Percentiles rank a stretch among this genome's conserved stretches.
Evolutionary conservation across 177 flowering plant species (phyloP).

Genomic region (Vitis hybrid): DNA sequence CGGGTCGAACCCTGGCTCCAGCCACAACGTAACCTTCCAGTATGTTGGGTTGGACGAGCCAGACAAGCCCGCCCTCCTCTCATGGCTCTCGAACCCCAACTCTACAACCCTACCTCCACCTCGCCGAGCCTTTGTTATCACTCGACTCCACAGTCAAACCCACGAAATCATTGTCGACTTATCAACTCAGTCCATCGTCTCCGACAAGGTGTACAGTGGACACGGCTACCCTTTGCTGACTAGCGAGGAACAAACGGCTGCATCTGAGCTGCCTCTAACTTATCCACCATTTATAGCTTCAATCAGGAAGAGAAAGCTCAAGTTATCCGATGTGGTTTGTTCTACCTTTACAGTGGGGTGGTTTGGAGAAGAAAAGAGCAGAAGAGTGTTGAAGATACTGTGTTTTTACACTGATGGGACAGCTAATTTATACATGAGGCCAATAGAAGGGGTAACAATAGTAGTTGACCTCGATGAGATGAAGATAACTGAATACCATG

Average conservation of each 20-base stretch:
- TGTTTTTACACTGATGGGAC: conserved; percentile 41
- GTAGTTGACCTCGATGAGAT: conserved; percentile 41
- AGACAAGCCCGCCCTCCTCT: conserved; percentile 12
- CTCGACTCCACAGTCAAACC: conserved; percentile 19
- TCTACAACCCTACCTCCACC: not conserved
- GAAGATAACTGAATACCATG: conserved; percentile 25
- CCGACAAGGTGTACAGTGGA: conserved; percentile 29
- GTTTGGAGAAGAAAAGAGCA: conserved; percentile 25
- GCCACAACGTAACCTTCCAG: conserved; percentile 24
- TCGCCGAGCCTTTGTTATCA: conserved; percentile 26
- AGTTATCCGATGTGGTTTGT: conserved; percentile 39
- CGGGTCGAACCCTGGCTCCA: not conserved
- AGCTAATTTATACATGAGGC: conserved; percentile 39
- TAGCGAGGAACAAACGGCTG: conserved; percentile 29
- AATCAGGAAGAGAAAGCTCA: conserved; percentile 33
- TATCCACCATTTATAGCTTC: conserved; percentile 40
- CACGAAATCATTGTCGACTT: conserved; percentile 45
- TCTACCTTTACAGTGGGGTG: conserved; percentile 38
- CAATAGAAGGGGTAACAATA: conserved; percentile 47
- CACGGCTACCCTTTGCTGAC: conserved; percentile 37
- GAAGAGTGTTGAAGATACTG: conserved; percentile 11
- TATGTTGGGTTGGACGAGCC: conserved; percentile 43
- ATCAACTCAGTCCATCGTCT: conserved; percentile 11
- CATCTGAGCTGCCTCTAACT: conserved; percentile 16
- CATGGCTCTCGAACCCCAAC: conserved; percentile 6